These are phyloP conservation scores for Anisodus tanguticus DNA, from an alignment of 257 asterid genomes.

Conservation along the genomic window DNA sequence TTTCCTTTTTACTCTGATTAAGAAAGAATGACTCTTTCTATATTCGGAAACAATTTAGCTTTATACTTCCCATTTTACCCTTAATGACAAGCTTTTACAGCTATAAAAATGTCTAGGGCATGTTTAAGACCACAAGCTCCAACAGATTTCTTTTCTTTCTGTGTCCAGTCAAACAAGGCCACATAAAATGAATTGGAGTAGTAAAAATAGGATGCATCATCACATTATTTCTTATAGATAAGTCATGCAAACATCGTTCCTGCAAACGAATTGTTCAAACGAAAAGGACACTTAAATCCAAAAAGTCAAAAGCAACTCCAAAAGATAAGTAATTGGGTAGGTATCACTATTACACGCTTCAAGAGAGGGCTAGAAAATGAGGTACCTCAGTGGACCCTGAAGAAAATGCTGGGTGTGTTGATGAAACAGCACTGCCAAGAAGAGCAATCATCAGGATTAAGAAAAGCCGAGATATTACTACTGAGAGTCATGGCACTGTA, in stretches of 20 bases:
- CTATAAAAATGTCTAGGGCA: not conserved
- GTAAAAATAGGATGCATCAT: not conserved
- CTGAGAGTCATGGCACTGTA: not conserved
- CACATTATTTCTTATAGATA: not conserved
- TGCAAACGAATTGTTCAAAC: not conserved
- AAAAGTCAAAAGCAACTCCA: not conserved
- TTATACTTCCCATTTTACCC: not conserved
- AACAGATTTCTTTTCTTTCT: not conserved
- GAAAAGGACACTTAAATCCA: not conserved
- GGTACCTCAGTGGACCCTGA: constrained; percentile 78
- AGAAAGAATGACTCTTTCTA: not conserved
- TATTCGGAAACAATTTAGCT: not conserved
- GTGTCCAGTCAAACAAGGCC: not conserved
- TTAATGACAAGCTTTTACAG: not conserved
- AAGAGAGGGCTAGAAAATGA: constrained; percentile 31
- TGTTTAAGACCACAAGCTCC: not conserved
- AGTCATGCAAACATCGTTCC: not conserved
- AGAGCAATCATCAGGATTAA: constrained; percentile 34
- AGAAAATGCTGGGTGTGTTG: constrained; percentile 68
- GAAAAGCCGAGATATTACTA: constrained; percentile 21
- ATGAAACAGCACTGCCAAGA: constrained; percentile 61
- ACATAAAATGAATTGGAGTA: not conserved
- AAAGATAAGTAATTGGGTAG: not conserved
- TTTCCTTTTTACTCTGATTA: constrained; percentile 3
- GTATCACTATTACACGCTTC: constrained; percentile 17